Percentiles rank a stretch among this genome's conserved stretches.
Conservation (phyloP, 805 yeast genomes). For the Kuraishia borneana region DNA sequence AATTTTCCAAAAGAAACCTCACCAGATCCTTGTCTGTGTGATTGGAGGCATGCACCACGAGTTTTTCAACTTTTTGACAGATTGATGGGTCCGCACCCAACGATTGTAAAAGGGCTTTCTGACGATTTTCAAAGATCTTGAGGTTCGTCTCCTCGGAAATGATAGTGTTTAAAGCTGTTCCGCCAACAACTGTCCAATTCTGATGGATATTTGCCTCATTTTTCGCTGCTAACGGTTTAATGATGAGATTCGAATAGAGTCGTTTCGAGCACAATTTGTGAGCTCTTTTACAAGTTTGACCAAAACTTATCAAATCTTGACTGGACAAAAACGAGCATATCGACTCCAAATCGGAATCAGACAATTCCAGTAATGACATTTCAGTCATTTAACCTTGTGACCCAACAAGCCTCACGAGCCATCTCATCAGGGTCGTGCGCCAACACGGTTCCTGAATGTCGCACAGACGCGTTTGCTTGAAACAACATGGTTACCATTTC, state of each 20-base stretch:
- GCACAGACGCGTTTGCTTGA: background rate
- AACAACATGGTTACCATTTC: no score
- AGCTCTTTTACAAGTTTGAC: background rate
- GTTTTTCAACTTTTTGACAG: conserved; percentile 18
- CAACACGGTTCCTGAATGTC: background rate
- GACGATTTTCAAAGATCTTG: conserved; percentile 22
- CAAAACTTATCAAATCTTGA: background rate
- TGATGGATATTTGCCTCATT: conserved; percentile 16
- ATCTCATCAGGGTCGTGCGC: background rate
- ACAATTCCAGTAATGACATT: no score
- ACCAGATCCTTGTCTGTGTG: conserved; percentile 14
- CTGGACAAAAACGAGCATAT: conserved; percentile 1
- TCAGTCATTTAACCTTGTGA: no score
- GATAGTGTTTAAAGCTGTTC: conserved; percentile 16
- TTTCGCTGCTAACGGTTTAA: conserved; percentile 23
- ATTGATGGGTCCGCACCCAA: conserved; percentile 23
- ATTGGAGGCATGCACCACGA: conserved; percentile 20
- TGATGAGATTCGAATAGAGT: conserved; percentile 25
- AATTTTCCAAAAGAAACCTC: conserved; percentile 10
- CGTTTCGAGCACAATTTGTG: conserved; percentile 16
- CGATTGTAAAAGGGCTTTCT: conserved; percentile 27
- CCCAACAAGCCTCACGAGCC: no score
- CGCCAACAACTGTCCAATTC: conserved; percentile 26
- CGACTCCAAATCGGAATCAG: no score
- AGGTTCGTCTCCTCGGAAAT: conserved; percentile 24